Conservation (phyloP, 2,329 filamentous ascomycete species). For the Cordyceps cateniannulata region DNA sequence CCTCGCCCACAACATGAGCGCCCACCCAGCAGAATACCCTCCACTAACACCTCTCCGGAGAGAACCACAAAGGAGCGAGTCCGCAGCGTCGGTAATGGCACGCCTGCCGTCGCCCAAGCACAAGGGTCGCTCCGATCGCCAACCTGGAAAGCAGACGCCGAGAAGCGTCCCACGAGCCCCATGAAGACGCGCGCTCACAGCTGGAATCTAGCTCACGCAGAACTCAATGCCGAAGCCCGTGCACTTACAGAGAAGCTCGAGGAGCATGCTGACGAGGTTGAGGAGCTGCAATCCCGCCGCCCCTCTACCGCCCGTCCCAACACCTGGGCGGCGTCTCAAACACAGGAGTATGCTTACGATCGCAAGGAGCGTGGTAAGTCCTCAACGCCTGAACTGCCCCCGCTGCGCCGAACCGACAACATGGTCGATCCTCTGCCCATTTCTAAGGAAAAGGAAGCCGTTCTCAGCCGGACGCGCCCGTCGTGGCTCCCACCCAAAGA, state of each 20-base stretch:
- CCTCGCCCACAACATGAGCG: conserved; percentile 57
- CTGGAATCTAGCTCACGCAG: conserved; percentile 65
- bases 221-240: conserved; percentile 66
- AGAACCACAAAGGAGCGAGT: conserved; percentile 43
- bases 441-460: conserved; percentile 81
- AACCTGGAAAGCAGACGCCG: conserved; percentile 43
- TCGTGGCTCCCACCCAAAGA: conserved; percentile 84
- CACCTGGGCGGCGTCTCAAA: conserved; percentile 32
- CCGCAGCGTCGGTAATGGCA: conserved; percentile 57
- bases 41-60: conserved; percentile 48
- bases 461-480: conserved; percentile 71
- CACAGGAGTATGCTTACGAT: conserved; percentile 28
- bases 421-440: conserved; percentile 81
- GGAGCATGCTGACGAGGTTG: conserved; percentile 62
- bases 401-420: conserved; percentile 65
- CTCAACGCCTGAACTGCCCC: conserved; percentile 62
- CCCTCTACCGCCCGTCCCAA: conserved; percentile 30
- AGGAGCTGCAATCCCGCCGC: conserved; percentile 29
- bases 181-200: conserved; percentile 58
- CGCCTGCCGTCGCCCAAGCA: conserved; percentile 51
- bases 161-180: conserved; percentile 32
- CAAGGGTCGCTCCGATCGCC: conserved; percentile 55
- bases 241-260: conserved; percentile 75
- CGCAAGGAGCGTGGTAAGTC: conserved; percentile 54
- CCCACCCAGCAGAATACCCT: conserved; percentile 45